A percentile compares a stretch with the other conserved stretches of the same genome.
Conservation (phyloP, 2,329 filamentous ascomycete species). For the Colletotrichum musicola region DNA sequence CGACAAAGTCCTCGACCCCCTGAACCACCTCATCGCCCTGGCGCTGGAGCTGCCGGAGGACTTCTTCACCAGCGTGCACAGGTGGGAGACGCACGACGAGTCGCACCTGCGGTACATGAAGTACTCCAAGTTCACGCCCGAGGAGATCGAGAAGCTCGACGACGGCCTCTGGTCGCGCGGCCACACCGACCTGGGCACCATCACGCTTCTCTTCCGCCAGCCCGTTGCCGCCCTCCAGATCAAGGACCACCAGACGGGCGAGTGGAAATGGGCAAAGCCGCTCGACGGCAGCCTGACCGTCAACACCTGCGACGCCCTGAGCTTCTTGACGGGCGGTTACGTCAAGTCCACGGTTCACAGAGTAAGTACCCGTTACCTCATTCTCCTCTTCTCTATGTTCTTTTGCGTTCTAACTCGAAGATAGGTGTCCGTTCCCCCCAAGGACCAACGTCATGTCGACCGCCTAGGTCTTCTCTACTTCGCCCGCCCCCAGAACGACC, state of each 20-base stretch:
- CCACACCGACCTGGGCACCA: slow-evolving; percentile 68
- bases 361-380: too few relatives aligned
- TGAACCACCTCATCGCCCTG: slow-evolving; percentile 72
- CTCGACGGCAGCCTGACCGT: slow-evolving; percentile 64
- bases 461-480: slow-evolving; percentile 65
- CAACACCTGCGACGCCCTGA: slow-evolving; percentile 63
- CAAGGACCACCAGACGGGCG: slow-evolving; percentile 55
- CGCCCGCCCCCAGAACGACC: slow-evolving; percentile 57
- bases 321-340: slow-evolving; percentile 61
- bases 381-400: too few relatives aligned
- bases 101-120: slow-evolving; percentile 75
- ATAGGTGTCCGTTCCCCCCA: slow-evolving; percentile 53
- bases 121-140: slow-evolving; percentile 62
- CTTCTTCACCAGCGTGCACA: slow-evolving; percentile 64
- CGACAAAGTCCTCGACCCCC: slow-evolving; percentile 66
- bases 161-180: slow-evolving; percentile 59
- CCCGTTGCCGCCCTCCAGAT: slow-evolving; percentile 70
- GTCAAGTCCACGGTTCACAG: slow-evolving; percentile 58
- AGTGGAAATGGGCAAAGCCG: slow-evolving; percentile 65
- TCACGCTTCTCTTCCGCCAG: slow-evolving; percentile 70
- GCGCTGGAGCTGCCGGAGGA: slow-evolving; percentile 71
- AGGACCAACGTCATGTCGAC: slow-evolving; percentile 58
- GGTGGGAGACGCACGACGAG: slow-evolving; percentile 69
- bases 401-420: background rate
- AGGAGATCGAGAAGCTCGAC: slow-evolving; percentile 60